Evolutionary conservation across 805 yeast genomes (phyloP), one percentile per base, ranked within the genome.

Genomic region (Hanseniaspora vineae): DNA sequence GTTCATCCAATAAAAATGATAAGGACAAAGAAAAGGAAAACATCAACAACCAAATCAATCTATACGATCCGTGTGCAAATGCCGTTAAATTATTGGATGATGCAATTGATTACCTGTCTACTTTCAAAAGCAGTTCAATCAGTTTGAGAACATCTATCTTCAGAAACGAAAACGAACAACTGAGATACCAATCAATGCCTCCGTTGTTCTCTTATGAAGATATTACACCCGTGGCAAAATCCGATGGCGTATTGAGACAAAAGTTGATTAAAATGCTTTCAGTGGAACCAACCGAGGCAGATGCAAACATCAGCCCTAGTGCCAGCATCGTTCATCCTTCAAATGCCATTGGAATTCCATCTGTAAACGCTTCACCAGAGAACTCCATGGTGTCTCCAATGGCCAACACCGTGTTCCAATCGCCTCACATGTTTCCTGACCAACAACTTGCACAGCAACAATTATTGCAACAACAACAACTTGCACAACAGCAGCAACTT

Each of bases 11-110:
- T 49, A 54, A 55, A 42, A 58, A 57, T 48, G 57, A 58, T 42
- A 66, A 65, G 49, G 54, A 63, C 44, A 65, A 66, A 44, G 58
- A 66, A 33, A 51, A 58, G n/a, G 59, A 63, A 47, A 64, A 58
- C 42, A 68, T 62, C 44, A 55, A 61, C 9, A 61, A 62, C 42
- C 60, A 67, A 50, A 66, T 71, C 11, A 79, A 75, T 59, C 65
- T 64, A 29, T 62, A 61, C 45, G 80, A 75, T 51, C 68, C 75
- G 35, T 69, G 72, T 47, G 63, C 65, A 33, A 61, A 70, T 35
- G 75, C 79, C 5, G 62, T 67, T 5, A 62, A 66, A 46, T 74
- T 76, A 50, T 63, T 76, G 50, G 78, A 75, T 44, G 71, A 72
- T 37, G 68, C 75, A 20, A 59, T 75, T 31, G 66, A 68, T 23